Conservation (phyloP, 306 rosid genomes). For the Trifolium dubium region DNA sequence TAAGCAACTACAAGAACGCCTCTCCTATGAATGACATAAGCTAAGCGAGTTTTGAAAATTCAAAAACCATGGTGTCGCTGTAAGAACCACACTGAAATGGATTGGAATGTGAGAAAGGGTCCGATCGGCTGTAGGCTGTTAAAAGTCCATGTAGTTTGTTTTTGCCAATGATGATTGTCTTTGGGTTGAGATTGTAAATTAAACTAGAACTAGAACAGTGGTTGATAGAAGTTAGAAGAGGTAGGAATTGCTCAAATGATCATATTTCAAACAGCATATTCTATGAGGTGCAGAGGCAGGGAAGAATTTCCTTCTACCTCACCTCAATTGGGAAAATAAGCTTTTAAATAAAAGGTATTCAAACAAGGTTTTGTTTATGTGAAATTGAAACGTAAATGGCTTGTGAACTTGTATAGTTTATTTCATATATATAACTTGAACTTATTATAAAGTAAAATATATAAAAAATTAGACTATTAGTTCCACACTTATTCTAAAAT, state of each 20-base stretch:
- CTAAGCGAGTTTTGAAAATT: neutral
- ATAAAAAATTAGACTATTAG: too few species aligned
- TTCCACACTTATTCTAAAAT: too few species aligned
- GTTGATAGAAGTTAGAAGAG: constrained; percentile 27
- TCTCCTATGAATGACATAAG: constrained; percentile 13
- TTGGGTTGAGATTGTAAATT: constrained; percentile 31
- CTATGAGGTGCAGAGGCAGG: too few species aligned
- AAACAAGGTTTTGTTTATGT: too few species aligned
- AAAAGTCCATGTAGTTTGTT: neutral
- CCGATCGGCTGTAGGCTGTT: neutral
- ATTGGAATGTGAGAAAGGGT: neutral
- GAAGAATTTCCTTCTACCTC: too few species aligned
- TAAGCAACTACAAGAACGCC: constrained; percentile 17
- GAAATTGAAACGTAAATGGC: too few species aligned
- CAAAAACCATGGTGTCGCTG: neutral
- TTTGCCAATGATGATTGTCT: constrained; percentile 32
- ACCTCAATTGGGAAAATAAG: too few species aligned
- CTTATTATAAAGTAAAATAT: too few species aligned
- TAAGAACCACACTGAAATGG: neutral
- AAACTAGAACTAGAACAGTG: neutral
- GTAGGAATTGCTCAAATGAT: neutral
- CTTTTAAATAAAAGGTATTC: too few species aligned
- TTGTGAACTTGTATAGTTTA: too few species aligned
- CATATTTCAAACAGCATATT: too few species aligned
- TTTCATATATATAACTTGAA: too few species aligned